Evolutionary conservation across 2,329 filamentous ascomycete species (phyloP).

Genomic region (Claviceps arundinis): DNA sequence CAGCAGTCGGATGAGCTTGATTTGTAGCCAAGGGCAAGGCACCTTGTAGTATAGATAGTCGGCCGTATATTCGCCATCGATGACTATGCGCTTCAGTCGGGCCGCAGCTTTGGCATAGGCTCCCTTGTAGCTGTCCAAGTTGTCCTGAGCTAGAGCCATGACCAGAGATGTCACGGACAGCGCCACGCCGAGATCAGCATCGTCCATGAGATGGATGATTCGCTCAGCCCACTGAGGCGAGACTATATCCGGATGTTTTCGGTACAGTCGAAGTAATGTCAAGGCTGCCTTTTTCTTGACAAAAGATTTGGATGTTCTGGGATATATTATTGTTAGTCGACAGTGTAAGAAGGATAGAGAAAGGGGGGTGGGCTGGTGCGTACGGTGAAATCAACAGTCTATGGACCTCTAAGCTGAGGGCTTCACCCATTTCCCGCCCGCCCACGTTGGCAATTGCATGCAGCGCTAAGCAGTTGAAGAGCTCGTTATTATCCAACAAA

Average conservation of each 20-base stretch:
- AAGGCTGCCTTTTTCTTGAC: constrained; percentile 98
- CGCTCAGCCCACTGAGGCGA: constrained; percentile 95
- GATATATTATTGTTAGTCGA: neutral
- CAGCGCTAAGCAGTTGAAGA: constrained; percentile 91
- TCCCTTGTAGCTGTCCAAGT: constrained; percentile 85
- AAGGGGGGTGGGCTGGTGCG: constrained; percentile 16
- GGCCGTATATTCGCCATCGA: constrained; percentile 76
- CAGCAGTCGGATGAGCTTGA: constrained; percentile 80
- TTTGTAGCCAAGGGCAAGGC: constrained; percentile 96
- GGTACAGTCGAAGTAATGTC: constrained; percentile 82
- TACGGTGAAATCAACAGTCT: constrained; percentile 88
- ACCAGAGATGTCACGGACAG: constrained; percentile 91
- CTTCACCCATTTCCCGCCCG: constrained; percentile 92
- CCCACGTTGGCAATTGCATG: constrained; percentile 98
- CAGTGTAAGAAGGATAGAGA: neutral
- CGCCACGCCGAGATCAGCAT: constrained; percentile 83
- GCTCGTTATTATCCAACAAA: constrained; percentile 82
- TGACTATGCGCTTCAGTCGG: constrained; percentile 74
- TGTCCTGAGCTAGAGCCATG: constrained; percentile 87
- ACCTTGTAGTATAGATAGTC: constrained; percentile 99
- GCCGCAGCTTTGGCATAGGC: constrained; percentile 90
- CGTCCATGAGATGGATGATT: constrained; percentile 98
- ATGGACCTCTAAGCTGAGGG: constrained; percentile 82
- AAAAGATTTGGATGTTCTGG: constrained; percentile 70
- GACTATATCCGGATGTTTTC: constrained; percentile 86